phyloP scores from a whole-genome alignment of 2,329 filamentous ascomycete genomes.

The Hypomyces rosellus region DNA sequence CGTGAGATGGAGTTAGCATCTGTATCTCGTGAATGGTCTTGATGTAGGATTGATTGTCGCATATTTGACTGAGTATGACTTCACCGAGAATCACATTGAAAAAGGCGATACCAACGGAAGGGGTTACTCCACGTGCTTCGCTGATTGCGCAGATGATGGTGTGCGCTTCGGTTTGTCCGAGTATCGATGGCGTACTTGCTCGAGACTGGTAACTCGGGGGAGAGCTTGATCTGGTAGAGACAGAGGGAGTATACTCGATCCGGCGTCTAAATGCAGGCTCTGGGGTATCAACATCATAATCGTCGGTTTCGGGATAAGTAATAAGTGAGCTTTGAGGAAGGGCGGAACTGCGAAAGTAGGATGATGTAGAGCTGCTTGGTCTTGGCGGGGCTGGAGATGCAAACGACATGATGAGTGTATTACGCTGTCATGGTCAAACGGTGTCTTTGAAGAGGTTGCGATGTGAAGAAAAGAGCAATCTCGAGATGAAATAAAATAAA shows the following conservation, averaged over 20 bases:
- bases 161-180: conserved; percentile 49
- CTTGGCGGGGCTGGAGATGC: neutral
- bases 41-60: conserved; percentile 87
- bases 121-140: conserved; percentile 80
- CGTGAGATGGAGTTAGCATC: conserved; percentile 71
- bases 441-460: no score
- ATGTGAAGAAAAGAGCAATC: no score
- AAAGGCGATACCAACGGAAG: conserved; percentile 79
- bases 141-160: conserved; percentile 82
- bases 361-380: neutral
- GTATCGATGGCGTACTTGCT: conserved; percentile 28
- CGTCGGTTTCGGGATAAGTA: no score
- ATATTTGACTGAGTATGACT: conserved; percentile 81
- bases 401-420: neutral
- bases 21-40: conserved; percentile 81
- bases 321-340: no score
- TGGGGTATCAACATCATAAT: no score
- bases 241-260: conserved; percentile 13
- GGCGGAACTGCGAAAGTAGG: neutral
- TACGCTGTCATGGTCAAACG: no score
- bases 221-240: conserved; percentile 14
- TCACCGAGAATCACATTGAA: conserved; percentile 82
- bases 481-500: no score
- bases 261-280: neutral
- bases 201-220: no score